Base-by-base conservation (phyloP, 73 alveolate genomes). In the Symbiodinium natans region DNA sequence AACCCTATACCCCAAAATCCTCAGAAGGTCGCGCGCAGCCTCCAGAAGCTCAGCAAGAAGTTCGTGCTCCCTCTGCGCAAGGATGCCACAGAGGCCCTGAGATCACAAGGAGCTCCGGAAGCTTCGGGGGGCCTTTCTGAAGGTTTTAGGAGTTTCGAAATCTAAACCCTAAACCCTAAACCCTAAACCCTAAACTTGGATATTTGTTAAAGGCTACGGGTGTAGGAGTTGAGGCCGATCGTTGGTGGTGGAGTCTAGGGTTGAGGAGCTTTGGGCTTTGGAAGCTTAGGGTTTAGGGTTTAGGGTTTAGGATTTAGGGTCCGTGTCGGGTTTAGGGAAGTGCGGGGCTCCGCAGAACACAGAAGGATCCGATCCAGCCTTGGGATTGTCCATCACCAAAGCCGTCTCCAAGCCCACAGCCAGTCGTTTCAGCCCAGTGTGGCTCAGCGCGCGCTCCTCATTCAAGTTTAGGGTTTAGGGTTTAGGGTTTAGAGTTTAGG, bases 51-150 rank as follows among this genome's bases (percentile, higher is more conserved):
- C 97, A 0, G 97, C 97, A 63, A 90, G 88, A 29, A 90, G 88
- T 39, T 90, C 97, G 33, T 90, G 77, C 77, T 90, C 97, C 5
- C 97, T 74, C 38, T 90, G 97, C 13, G 97, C 97, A 33, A 90
- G 40, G 97, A 90, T 90, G 74, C 89, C 89, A 17, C 97, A 90
- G 31, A 90, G 97, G n/a, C 97, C 97, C 97, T n/a, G n/a, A n/a
- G n/a, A n/a, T n/a, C n/a, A n/a, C n/a, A n/a, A n/a, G n/a, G n/a
- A n/a, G n/a, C n/a, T n/a, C n/a, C 54, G 93, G 39, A 7, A 34
- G 46, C 21, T 40, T 56, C 33, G 77, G 34, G 33, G 36, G 31
- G 33, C 36, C 3, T 6, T 13, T 13, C 4, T 59, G 77, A n/a
- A n/a, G 59, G 59, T 46, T 46, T 6, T 46, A 59, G 77, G 36